Conservation (phyloP, 768 basidiomycete genomes). For the Lactifluus echinatus region DNA sequence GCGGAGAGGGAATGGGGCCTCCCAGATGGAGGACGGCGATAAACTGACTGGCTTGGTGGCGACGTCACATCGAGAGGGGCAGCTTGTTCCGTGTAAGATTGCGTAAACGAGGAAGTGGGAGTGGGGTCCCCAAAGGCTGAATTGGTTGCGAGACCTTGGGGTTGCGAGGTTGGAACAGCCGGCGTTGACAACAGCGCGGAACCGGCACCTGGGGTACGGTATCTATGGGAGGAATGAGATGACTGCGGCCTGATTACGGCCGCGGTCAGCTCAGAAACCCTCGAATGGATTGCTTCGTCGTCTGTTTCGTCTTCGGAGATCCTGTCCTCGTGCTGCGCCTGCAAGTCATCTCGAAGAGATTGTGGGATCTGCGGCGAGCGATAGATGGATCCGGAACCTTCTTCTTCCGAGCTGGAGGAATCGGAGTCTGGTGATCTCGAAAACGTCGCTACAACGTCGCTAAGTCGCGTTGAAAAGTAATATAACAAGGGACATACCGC, state of each 20-base stretch:
- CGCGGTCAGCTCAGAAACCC: constrained; percentile 20
- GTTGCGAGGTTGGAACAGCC: constrained; percentile 57
- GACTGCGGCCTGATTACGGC: constrained; percentile 53
- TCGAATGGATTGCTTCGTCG: constrained; percentile 18
- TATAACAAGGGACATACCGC: constrained; percentile 37
- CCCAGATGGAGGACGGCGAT: constrained; percentile 16
- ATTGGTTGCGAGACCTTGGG: constrained; percentile 56
- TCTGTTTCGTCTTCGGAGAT: constrained; percentile 19
- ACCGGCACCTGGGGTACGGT: constrained; percentile 67
- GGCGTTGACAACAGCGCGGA: constrained; percentile 48
- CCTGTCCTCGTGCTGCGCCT: constrained; percentile 21
- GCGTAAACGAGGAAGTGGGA: constrained; percentile 30
- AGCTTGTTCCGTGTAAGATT: constrained; percentile 25
- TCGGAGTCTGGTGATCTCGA: constrained; percentile 48
- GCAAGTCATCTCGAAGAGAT: constrained; percentile 7
- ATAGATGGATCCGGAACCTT: constrained; percentile 19
- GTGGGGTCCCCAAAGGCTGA: constrained; percentile 57
- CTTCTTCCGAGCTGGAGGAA: constrained; percentile 51
- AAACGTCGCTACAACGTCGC: constrained; percentile 27
- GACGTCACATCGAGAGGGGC: constrained; percentile 1
- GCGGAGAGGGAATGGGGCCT: constrained; percentile 19
- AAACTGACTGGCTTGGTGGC: background rate
- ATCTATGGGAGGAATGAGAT: constrained; percentile 68
- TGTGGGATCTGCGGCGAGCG: constrained; percentile 10
- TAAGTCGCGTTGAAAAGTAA: background rate